phyloP scores from a whole-genome alignment of 768 basidiomycete species.

The Suillus tomentosus region DNA sequence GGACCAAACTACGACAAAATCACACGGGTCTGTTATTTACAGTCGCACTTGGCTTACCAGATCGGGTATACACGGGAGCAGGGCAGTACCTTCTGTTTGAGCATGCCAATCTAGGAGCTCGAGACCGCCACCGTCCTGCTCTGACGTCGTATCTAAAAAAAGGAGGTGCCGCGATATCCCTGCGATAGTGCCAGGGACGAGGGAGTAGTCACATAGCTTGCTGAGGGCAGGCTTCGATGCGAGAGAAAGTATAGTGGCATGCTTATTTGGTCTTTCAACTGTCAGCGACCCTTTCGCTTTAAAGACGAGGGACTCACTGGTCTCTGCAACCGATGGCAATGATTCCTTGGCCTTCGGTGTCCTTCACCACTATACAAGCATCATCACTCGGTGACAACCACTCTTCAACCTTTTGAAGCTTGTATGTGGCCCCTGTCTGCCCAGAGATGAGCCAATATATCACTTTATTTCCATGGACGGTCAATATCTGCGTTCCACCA shows the following conservation, averaged over 20 bases:
- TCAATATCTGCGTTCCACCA: conserved; percentile 29
- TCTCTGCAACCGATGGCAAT: conserved; percentile 25
- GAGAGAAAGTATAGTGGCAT: conserved; percentile 24
- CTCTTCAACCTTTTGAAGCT: conserved; percentile 23
- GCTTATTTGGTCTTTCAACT: conserved; percentile 17
- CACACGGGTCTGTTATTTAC: background rate
- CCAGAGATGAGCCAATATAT: conserved; percentile 26
- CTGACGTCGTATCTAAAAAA: conserved; percentile 26
- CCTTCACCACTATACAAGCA: conserved; percentile 24
- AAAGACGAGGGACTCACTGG: conserved; percentile 11
- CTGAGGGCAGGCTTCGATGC: conserved; percentile 24
- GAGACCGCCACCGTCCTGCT: conserved; percentile 22
- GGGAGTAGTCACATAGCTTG: conserved; percentile 25
- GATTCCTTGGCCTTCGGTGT: conserved; percentile 14
- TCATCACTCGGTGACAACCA: conserved; percentile 21
- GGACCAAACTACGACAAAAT: conserved; percentile 21
- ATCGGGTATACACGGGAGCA: conserved; percentile 26
- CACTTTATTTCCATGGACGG: conserved; percentile 28
- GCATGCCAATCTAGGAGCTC: conserved; percentile 33
- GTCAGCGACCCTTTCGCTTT: background rate
- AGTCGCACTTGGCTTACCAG: conserved; percentile 16
- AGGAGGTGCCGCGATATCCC: conserved; percentile 28
- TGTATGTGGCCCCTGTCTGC: conserved; percentile 16
- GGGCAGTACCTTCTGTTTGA: conserved; percentile 24
- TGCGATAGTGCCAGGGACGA: conserved; percentile 24